These are phyloP conservation scores for Claviceps pazoutovae DNA, from an alignment of 2,329 filamentous ascomycete genomes.

Conservation along the genomic window DNA sequence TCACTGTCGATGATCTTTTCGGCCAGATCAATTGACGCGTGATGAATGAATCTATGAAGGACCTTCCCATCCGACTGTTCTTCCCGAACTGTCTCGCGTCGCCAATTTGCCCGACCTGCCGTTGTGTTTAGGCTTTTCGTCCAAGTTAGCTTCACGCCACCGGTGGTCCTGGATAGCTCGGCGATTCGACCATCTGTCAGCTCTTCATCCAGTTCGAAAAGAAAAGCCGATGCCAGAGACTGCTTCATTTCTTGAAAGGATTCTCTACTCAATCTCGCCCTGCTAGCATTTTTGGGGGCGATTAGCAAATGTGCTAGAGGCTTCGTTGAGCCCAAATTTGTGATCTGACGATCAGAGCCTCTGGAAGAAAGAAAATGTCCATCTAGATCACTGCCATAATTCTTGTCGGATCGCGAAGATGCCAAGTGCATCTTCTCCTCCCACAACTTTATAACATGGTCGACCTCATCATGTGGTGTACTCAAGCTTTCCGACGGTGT, in stretches of 20 bases:
- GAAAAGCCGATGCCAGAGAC: constrained; percentile 46
- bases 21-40: constrained; percentile 77
- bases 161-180: constrained; percentile 44
- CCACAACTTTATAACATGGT: neutral
- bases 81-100: constrained; percentile 38
- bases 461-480: neutral
- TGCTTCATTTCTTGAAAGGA: constrained; percentile 50
- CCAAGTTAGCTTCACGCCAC: constrained; percentile 61
- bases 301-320: neutral
- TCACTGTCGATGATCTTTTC: constrained; percentile 75
- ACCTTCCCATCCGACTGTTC: constrained; percentile 13
- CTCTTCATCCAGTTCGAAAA: constrained; percentile 51
- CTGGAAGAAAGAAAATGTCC: neutral
- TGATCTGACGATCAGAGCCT: neutral
- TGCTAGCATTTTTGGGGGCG: neutral
- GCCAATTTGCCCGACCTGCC: constrained; percentile 63
- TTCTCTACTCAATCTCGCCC: constrained; percentile 28
- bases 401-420: neutral
- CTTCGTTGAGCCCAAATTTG: neutral
- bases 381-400: neutral
- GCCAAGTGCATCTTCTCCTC: neutral
- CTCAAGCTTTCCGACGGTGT: neutral
- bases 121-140: constrained; percentile 67
- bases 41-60: constrained; percentile 29
- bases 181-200: constrained; percentile 49